Conservation (phyloP, 495 filamentous ascomycete species). For the Aspergillus campestris region DNA sequence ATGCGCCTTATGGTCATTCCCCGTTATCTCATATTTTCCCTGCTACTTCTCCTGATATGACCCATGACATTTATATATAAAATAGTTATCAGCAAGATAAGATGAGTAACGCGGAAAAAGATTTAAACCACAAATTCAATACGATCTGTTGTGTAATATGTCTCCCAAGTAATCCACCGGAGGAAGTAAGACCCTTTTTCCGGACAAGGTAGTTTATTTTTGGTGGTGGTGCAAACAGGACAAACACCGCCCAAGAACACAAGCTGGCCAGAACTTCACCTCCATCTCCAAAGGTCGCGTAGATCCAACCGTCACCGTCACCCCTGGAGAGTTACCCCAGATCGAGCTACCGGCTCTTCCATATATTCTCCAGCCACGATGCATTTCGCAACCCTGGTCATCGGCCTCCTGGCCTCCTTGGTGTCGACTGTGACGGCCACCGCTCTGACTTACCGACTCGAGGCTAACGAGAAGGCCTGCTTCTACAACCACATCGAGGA, state of each 20-base stretch:
- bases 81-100: too few relatives aligned
- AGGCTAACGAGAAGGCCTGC: slow-evolving; percentile 87
- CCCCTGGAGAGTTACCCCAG: slow-evolving; percentile 8
- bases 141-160: too few relatives aligned
- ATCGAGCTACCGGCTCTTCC: slow-evolving; percentile 8
- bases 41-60: too few relatives aligned
- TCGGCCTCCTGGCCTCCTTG: slow-evolving; percentile 57
- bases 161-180: too few relatives aligned
- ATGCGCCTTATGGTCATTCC: too few relatives aligned
- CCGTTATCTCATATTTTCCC: too few relatives aligned
- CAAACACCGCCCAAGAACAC: slow-evolving; percentile 23
- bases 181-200: too few relatives aligned
- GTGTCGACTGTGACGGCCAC: slow-evolving; percentile 60
- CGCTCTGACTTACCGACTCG: slow-evolving; percentile 88
- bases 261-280: slow-evolving; percentile 32
- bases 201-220: slow-evolving; percentile 1
- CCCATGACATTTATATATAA: too few relatives aligned
- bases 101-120: too few relatives aligned
- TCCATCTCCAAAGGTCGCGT: slow-evolving; percentile 14
- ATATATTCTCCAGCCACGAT: slow-evolving; percentile 19
- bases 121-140: too few relatives aligned
- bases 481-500: slow-evolving; percentile 75
- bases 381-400: slow-evolving; percentile 31
- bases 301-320: slow-evolving; percentile 1
- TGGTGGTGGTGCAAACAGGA: slow-evolving; percentile 25